phyloP scores from a whole-genome alignment of 1,284 basidiomycete genomes.

The Apiotrichum gracile region DNA sequence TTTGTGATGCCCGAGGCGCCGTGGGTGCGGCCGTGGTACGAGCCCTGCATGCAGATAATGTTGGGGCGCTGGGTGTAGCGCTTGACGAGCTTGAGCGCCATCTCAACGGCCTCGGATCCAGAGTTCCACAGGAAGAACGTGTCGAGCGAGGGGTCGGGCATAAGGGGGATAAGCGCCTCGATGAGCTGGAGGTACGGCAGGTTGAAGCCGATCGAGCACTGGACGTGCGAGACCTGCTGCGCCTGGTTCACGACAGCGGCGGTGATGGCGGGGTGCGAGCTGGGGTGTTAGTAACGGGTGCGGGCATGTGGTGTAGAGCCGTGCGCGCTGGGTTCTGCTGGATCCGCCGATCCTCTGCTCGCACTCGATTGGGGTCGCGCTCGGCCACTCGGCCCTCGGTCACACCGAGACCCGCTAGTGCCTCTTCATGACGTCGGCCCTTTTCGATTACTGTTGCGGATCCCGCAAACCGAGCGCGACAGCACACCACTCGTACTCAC shows the following conservation, averaged over 20 bases:
- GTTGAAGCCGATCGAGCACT: conserved; percentile 46
- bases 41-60: conserved; percentile 81
- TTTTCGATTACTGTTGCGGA: too few species aligned
- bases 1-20: conserved; percentile 75
- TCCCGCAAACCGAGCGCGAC: too few species aligned
- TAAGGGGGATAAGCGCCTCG: conserved; percentile 19
- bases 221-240: conserved; percentile 68
- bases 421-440: too few species aligned
- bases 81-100: conserved; percentile 54
- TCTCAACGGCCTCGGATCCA: conserved; percentile 35
- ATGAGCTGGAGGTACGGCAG: conserved; percentile 20
- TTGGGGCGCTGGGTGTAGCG: conserved; percentile 72
- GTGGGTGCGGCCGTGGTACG: conserved; percentile 78
- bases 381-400: too few species aligned
- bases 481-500: too few species aligned
- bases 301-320: too few species aligned
- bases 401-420: too few species aligned
- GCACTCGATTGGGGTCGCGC: too few species aligned
- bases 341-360: too few species aligned
- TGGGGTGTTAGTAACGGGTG: conserved; percentile 39
- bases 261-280: conserved; percentile 77
- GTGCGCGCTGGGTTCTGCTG: too few species aligned
- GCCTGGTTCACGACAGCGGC: conserved; percentile 78
- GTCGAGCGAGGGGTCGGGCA: conserved; percentile 29
- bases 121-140: conserved; percentile 97